These are phyloP conservation scores for Aspergillus latus DNA, from an alignment of 2,329 filamentous ascomycete genomes.

Conservation along the genomic window DNA sequence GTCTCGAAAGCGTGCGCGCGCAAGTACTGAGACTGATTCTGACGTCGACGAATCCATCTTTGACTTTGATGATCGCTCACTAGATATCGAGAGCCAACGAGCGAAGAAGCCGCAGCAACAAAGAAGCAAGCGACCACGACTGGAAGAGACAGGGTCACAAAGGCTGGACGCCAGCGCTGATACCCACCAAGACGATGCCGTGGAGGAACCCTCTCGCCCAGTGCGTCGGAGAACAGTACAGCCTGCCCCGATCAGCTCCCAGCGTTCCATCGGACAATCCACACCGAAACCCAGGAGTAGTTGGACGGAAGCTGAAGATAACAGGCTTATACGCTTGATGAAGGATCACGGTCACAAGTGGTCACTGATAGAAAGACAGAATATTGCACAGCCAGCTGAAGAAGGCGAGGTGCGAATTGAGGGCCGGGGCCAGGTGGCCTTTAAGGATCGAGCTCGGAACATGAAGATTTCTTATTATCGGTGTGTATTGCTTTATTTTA, in stretches of 20 bases:
- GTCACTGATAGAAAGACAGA: constrained; percentile 44
- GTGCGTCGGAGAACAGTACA: neutral
- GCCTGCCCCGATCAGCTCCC: neutral
- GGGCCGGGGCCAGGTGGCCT: constrained; percentile 51
- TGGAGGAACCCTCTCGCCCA: neutral
- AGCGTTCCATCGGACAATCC: neutral
- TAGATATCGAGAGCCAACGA: constrained; percentile 34
- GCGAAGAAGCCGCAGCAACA: constrained; percentile 30
- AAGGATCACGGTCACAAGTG: constrained; percentile 48
- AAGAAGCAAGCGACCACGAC: constrained; percentile 13
- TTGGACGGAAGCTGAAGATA: constrained; percentile 44
- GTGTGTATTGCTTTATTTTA: constrained; percentile 5
- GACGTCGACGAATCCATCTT: constrained; percentile 49
- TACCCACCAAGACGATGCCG: neutral
- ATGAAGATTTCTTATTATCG: constrained; percentile 42
- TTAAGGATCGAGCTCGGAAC: constrained; percentile 58
- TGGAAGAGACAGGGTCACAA: neutral
- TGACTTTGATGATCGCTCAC: constrained; percentile 34
- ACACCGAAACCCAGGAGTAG: constrained; percentile 11
- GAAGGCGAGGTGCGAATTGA: constrained; percentile 35
- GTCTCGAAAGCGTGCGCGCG: constrained; percentile 21
- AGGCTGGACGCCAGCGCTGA: neutral
- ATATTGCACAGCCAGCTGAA: constrained; percentile 28
- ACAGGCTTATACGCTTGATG: constrained; percentile 52
- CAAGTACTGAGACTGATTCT: constrained; percentile 21